Evolutionary conservation across 1,284 basidiomycete species (phyloP), one percentile per base, ranked within the genome.

Genomic region (Pterulicium gracile): DNA sequence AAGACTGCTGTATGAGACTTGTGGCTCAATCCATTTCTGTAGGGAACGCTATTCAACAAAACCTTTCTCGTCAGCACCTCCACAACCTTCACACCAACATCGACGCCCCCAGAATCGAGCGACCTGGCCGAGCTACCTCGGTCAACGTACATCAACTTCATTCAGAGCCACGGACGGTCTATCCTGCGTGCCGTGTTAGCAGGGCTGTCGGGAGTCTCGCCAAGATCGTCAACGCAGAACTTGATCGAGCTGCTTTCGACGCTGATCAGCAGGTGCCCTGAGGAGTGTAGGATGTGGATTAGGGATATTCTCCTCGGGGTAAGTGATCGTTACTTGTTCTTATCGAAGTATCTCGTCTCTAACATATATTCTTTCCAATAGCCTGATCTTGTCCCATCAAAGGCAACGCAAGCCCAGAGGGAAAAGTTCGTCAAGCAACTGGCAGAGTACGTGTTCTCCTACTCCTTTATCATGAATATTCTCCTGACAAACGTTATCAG

Each of bases 211-310:
- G 80, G 83, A 7, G 73, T 83, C 7, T 84, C 89, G 1, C 91
- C 91, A 0, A 69, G 89, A 47, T 88, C 86, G 19, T 81, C 79
- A n/a, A 80, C 84, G 4, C 81, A 77, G 7, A 93, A 94, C 57
- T 66, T 93, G 19, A 83, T 88, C 3, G 89, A 92, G 54, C 62
- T 93, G 24, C 64, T 94, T 39, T 78, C 81, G 3, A 75, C 71
- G 21, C 61, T 92, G 34, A 67, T 80, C 24, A 70, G 69, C 5
- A 70, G 83, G 35, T 68, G 72, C 52, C 72, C 69, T 12, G 64
- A 62, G 34, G 75, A 73, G 55, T 77, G 70, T 61, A 70, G 64
- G 58, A 65, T 52, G 14, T 94, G 89, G 89, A 77, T 89, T 59
- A 67, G 73, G 23, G 75, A 78, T 42, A 75, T 89, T 18, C 59